These are phyloP conservation scores for Boletus reticulatus DNA, from an alignment of 768 basidiomycete genomes.

Conservation along the genomic window DNA sequence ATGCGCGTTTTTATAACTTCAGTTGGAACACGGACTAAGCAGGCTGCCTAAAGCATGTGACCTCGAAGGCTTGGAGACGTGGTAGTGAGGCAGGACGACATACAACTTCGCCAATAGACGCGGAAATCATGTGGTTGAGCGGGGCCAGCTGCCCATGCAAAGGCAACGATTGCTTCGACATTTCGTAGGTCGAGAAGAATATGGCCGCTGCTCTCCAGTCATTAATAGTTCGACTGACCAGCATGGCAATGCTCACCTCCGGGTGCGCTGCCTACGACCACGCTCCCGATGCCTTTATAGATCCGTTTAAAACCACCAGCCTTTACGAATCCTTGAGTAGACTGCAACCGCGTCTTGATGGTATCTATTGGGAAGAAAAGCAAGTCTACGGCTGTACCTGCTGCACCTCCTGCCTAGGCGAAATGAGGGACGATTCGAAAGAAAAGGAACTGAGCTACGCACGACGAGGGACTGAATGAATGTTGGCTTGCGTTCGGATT, in stretches of 20 bases:
- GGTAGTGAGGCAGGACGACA: constrained; percentile 5
- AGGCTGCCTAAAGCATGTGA: constrained; percentile 60
- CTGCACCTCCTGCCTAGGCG: constrained; percentile 78
- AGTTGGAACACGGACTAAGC: constrained; percentile 90
- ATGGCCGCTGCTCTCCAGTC: constrained; percentile 63
- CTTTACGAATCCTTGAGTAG: constrained; percentile 76
- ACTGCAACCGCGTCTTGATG: constrained; percentile 92
- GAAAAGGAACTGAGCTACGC: constrained; percentile 20
- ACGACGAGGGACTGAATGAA: constrained; percentile 49
- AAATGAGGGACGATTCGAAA: constrained; percentile 1
- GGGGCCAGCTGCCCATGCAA: constrained; percentile 59
- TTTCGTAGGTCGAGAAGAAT: constrained; percentile 95
- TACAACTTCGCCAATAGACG: constrained; percentile 60
- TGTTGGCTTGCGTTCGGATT: constrained; percentile 35
- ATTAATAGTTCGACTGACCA: background rate
- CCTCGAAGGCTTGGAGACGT: constrained; percentile 10
- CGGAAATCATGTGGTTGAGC: constrained; percentile 59
- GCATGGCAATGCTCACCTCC: constrained; percentile 62
- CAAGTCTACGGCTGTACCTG: constrained; percentile 91
- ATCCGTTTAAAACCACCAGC: constrained; percentile 90
- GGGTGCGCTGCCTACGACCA: constrained; percentile 91
- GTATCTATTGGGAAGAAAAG: constrained; percentile 98
- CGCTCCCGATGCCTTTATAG: constrained; percentile 93
- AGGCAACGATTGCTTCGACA: constrained; percentile 75
- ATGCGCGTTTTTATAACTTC: constrained; percentile 94